A percentile compares a stretch with the other conserved stretches of the same genome.
Conservation (phyloP, 305 asterid genomes). For the Nicotiana rustica region DNA sequence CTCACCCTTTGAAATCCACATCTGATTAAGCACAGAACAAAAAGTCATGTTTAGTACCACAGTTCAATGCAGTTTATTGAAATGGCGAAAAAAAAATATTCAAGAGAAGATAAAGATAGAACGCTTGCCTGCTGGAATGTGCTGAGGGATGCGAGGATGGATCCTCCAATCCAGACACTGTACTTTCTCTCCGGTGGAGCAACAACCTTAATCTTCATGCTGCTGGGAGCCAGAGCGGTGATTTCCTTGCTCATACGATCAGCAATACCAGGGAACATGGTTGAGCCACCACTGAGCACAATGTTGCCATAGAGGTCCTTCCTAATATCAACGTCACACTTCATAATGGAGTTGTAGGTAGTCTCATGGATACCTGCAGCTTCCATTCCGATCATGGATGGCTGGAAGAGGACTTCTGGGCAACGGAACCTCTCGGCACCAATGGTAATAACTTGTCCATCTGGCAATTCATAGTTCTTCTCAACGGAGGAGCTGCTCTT, state of each 20-base stretch:
- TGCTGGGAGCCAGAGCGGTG: constrained; percentile 42
- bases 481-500: constrained; percentile 41
- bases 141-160: constrained; percentile 43
- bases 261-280: constrained; percentile 43
- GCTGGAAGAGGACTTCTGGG: constrained; percentile 44
- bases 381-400: constrained; percentile 44
- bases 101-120: not conserved
- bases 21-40: constrained; percentile 28
- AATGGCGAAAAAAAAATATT: not conserved
- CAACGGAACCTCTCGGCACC: constrained; percentile 44
- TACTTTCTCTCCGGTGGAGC: constrained; percentile 43
- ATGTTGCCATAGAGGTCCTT: constrained; percentile 42
- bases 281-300: constrained; percentile 43
- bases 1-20: constrained; percentile 43
- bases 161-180: constrained; percentile 46
- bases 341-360: constrained; percentile 42
- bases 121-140: constrained; percentile 39
- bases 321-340: constrained; percentile 43
- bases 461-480: constrained; percentile 41
- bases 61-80: not conserved
- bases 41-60: not conserved
- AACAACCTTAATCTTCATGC: constrained; percentile 44
- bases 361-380: constrained; percentile 42
- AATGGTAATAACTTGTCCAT: constrained; percentile 41
- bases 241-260: constrained; percentile 43